Evolutionary conservation across 257 asterid species (phyloP).

Genomic region (Solanum habrochaites): DNA sequence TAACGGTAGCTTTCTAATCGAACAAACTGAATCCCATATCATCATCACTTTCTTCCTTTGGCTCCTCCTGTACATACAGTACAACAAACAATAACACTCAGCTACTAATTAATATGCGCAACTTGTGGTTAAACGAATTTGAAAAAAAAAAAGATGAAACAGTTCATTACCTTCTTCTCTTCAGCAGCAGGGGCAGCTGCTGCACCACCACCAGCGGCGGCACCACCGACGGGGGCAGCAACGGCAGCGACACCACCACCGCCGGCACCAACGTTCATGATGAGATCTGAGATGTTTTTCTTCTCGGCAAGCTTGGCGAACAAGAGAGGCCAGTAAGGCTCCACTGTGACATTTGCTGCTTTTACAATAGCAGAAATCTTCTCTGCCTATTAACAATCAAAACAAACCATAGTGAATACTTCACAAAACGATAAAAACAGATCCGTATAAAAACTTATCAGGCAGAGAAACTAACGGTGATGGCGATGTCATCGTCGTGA

Average conservation of each 20-base stretch:
- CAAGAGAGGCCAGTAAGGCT: slow-evolving; percentile 71
- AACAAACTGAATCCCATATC: slow-evolving; percentile 47
- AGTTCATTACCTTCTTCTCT: slow-evolving; percentile 29
- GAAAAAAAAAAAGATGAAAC: background rate
- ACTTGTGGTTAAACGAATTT: background rate
- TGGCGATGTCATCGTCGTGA: slow-evolving; percentile 57
- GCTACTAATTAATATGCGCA: background rate
- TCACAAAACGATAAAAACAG: background rate
- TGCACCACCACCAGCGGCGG: slow-evolving; percentile 32
- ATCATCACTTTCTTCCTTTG: slow-evolving; percentile 44
- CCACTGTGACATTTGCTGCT: slow-evolving; percentile 52
- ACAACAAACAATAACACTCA: background rate
- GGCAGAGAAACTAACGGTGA: slow-evolving; percentile 25
- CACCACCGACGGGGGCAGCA: slow-evolving; percentile 33
- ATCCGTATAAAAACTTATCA: background rate
- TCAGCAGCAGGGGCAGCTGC: slow-evolving; percentile 48
- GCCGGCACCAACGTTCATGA: slow-evolving; percentile 54
- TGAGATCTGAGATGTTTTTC: slow-evolving; percentile 47
- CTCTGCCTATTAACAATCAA: slow-evolving; percentile 35
- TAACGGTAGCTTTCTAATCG: slow-evolving; percentile 16
- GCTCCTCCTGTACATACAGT: slow-evolving; percentile 31
- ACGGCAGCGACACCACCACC: slow-evolving; percentile 49
- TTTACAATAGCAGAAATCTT: slow-evolving; percentile 37
- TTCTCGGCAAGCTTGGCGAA: slow-evolving; percentile 64
- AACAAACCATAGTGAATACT: background rate